Evolutionary conservation across 257 asterid genomes (phyloP).

Genomic region (Oldenlandia corymbosa): DNA sequence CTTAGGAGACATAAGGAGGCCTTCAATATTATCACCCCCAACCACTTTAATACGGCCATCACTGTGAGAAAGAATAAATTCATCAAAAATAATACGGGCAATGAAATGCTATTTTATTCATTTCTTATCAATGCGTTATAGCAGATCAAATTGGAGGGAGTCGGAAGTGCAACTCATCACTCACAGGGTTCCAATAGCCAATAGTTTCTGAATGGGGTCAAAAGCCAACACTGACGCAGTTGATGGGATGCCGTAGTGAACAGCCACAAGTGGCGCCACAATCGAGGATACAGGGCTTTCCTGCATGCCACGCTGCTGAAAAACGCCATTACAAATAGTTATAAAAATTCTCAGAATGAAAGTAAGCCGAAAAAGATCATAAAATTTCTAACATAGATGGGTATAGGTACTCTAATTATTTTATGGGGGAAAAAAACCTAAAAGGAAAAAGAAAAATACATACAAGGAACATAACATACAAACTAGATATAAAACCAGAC

Average conservation of each 20-base stretch:
- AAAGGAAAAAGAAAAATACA: too few relatives aligned
- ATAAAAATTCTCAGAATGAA: neutral
- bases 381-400: neutral
- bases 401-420: neutral
- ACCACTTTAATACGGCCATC: conserved; percentile 94
- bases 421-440: too few relatives aligned
- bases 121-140: neutral
- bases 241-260: conserved; percentile 92
- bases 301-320: conserved; percentile 27
- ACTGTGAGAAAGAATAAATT: conserved; percentile 35
- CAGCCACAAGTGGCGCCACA: conserved; percentile 51
- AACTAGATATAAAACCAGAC: too few relatives aligned
- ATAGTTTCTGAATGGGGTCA: conserved; percentile 75
- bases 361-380: neutral
- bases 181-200: conserved; percentile 93
- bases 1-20: conserved; percentile 73
- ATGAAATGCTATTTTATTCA: neutral
- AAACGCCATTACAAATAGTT: conserved; percentile 7
- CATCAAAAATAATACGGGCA: neutral
- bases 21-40: conserved; percentile 85
- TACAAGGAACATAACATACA: too few relatives aligned
- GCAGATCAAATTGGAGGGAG: conserved; percentile 6
- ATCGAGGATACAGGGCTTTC: conserved; percentile 35
- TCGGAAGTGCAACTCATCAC: conserved; percentile 17
- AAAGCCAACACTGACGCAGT: conserved; percentile 80